A percentile compares a stretch with the other conserved stretches of the same genome.
Conservation (phyloP, 352 stramenopile genomes). For the Pythium folliculosum region DNA sequence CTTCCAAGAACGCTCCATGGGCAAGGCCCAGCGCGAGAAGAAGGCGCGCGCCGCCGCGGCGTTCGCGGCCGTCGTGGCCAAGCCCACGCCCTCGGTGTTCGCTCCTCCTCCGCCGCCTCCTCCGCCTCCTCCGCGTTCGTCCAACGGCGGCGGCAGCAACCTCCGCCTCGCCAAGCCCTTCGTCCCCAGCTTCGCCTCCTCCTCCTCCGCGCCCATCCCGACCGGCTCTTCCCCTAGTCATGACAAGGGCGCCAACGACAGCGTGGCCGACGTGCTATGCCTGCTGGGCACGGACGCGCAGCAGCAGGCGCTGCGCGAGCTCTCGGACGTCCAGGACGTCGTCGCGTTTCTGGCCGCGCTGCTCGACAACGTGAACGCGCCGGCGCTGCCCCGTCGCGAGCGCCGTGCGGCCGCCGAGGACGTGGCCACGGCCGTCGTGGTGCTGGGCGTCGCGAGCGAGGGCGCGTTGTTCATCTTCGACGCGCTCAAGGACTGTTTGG, state of each 20-base stretch:
- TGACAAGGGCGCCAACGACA: conserved; percentile 32
- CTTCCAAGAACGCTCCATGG: conserved; percentile 36
- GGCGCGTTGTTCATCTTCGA: conserved; percentile 46
- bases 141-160: conserved; percentile 1
- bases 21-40: conserved; percentile 67
- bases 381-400: conserved; percentile 35
- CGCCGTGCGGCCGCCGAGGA: conserved; percentile 51
- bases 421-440: conserved; percentile 46
- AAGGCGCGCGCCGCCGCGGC: conserved; percentile 57
- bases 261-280: conserved; percentile 34
- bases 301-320: conserved; percentile 36
- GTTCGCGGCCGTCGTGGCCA: conserved; percentile 37
- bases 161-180: conserved; percentile 10
- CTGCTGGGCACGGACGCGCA: conserved; percentile 45
- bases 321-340: conserved; percentile 35
- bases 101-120: conserved; percentile 28
- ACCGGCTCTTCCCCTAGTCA: no score
- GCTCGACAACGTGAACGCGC: conserved; percentile 45
- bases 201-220: conserved; percentile 26
- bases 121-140: conserved; percentile 14
- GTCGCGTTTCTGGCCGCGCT: conserved; percentile 41
- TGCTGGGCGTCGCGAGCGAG: conserved; percentile 40
- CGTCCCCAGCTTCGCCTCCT: conserved; percentile 12
- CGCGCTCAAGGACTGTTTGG: conserved; percentile 44
- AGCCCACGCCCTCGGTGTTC: conserved; percentile 39